Conservation (phyloP, 2,329 filamentous ascomycete genomes). For the Rutstroemia sydowiana region DNA sequence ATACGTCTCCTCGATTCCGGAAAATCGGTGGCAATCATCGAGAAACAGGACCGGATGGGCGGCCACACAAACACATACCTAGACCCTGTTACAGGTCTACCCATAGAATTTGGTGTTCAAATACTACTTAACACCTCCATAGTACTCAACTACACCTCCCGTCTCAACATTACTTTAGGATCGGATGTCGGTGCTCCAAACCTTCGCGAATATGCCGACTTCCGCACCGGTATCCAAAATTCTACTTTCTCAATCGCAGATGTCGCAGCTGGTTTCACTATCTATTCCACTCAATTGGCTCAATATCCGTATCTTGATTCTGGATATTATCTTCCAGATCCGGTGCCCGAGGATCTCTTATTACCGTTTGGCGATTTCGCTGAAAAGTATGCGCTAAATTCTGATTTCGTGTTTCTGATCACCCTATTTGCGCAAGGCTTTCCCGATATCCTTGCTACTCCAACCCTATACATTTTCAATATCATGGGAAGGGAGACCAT, state of each 20-base stretch:
- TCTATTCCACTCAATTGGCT: conserved; percentile 20
- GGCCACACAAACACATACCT: conserved; percentile 23
- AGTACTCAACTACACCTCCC: conserved; percentile 13
- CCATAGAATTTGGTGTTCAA: conserved; percentile 33
- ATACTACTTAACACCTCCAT: conserved; percentile 10
- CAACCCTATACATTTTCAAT: conserved; percentile 42
- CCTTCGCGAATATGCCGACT: conserved; percentile 3
- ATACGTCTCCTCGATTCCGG: conserved; percentile 28
- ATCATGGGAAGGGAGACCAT: conserved; percentile 27
- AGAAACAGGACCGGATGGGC: conserved; percentile 29
- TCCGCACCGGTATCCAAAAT: conserved; percentile 10
- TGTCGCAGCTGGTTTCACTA: conserved; percentile 7
- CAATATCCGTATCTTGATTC: conserved; percentile 30
- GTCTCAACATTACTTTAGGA: conserved; percentile 4
- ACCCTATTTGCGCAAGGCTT: conserved; percentile 37
- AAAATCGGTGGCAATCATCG: conserved; percentile 32
- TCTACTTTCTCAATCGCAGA: conserved; percentile 4
- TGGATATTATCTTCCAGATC: conserved; percentile 35
- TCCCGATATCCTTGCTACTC: conserved; percentile 36
- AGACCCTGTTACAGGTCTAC: conserved; percentile 30
- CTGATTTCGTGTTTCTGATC: conserved; percentile 36
- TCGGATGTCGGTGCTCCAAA: background rate
- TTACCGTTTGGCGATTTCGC: conserved; percentile 21
- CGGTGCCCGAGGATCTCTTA: conserved; percentile 18
- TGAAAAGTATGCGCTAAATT: conserved; percentile 29